Evolutionary conservation across 495 filamentous ascomycete genomes (phyloP).

Genomic region (Penicillium chermesinum): DNA sequence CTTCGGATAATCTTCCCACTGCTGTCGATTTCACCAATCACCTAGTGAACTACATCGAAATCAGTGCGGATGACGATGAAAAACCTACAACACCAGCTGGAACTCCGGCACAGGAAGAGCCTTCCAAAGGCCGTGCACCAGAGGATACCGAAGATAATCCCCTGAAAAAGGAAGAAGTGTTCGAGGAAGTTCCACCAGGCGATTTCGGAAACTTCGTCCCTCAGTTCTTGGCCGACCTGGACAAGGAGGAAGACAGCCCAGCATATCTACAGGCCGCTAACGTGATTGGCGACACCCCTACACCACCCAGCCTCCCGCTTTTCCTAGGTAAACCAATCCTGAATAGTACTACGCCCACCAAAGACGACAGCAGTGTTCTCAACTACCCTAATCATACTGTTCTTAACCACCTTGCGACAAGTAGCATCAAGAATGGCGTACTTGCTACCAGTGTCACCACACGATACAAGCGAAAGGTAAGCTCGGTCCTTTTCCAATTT

Average conservation of each 20-base stretch:
- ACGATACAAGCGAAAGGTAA: conserved; percentile 91
- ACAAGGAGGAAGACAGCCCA: conserved; percentile 70
- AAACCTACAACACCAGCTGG: conserved; percentile 43
- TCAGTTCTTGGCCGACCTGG: conserved; percentile 78
- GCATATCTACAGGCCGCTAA: conserved; percentile 63
- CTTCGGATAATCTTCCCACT: conserved; percentile 79
- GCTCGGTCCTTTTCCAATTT: conserved; percentile 1
- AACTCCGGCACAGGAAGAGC: conserved; percentile 28
- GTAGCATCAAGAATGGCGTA: conserved; percentile 94
- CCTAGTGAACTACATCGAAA: conserved; percentile 95
- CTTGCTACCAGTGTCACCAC: conserved; percentile 97
- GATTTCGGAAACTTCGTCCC: conserved; percentile 62
- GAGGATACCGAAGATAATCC: conserved; percentile 38
- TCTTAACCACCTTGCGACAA: conserved; percentile 94
- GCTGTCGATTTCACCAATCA: conserved; percentile 96
- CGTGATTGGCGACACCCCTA: conserved; percentile 67
- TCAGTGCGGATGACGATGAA: conserved; percentile 65
- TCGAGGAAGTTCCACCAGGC: conserved; percentile 43
- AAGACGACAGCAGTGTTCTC: conserved; percentile 94
- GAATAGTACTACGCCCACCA: conserved; percentile 84
- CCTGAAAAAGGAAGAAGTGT: conserved; percentile 41
- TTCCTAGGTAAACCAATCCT: conserved; percentile 93
- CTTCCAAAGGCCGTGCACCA: conserved; percentile 28
- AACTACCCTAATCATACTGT: conserved; percentile 97
- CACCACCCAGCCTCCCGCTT: conserved; percentile 80